These are phyloP conservation scores for Pontederia crassipes DNA, from an alignment of 176 grass and related monocot genomes.

Conservation along the genomic window DNA sequence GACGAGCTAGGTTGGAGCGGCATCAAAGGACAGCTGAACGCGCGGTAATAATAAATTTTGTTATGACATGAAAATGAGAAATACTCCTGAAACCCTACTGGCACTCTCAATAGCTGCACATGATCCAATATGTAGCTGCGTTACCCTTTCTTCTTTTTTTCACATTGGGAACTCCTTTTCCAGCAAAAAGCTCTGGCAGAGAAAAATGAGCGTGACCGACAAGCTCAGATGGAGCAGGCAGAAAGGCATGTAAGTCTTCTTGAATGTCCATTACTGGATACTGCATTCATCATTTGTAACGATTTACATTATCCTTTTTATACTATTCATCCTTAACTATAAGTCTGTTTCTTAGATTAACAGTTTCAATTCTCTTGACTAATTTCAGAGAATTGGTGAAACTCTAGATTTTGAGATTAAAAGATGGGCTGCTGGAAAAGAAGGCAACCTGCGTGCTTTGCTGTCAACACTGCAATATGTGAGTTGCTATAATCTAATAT, in stretches of 20 bases:
- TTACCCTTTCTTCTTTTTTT: background rate
- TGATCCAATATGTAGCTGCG: background rate
- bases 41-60: constrained; percentile 33
- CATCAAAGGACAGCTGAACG: constrained; percentile 59
- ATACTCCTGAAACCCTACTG: background rate
- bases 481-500: constrained; percentile 24
- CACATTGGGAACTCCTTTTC: background rate
- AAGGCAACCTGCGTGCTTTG: constrained; percentile 86
- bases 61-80: background rate
- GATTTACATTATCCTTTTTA: constrained; percentile 3
- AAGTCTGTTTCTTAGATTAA: constrained; percentile 9
- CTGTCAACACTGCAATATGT: constrained; percentile 91
- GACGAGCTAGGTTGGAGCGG: constrained; percentile 63
- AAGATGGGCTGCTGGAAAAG: constrained; percentile 96
- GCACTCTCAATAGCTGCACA: background rate
- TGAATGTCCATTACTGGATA: background rate
- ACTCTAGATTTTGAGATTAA: constrained; percentile 72
- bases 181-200: constrained; percentile 78
- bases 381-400: constrained; percentile 74
- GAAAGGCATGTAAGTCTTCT: constrained; percentile 60
- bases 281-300: constrained; percentile 7
- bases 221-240: constrained; percentile 61
- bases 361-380: constrained; percentile 19
- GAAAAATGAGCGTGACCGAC: constrained; percentile 77
- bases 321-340: background rate